phyloP scores from a whole-genome alignment of 768 basidiomycete species.

The Boletus edulis region DNA sequence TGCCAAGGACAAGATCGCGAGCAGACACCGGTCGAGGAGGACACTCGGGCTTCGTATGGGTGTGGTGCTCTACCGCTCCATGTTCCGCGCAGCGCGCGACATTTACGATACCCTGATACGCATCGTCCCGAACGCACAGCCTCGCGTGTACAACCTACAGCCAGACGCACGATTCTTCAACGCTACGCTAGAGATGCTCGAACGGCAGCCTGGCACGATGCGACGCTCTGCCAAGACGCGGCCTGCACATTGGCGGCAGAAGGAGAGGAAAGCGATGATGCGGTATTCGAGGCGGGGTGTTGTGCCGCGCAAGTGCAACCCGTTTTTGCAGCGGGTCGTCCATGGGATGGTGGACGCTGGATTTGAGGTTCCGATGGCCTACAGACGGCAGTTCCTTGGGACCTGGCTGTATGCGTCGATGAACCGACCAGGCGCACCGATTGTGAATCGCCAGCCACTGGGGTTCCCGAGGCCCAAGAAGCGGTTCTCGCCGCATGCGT shows the following conservation, averaged over 20 bases:
- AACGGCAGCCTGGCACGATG: constrained; percentile 20
- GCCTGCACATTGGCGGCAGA: constrained; percentile 31
- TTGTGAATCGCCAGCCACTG: constrained; percentile 26
- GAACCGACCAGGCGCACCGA: constrained; percentile 6
- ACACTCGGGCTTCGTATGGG: constrained; percentile 30
- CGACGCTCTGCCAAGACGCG: constrained; percentile 13
- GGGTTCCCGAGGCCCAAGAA: constrained; percentile 21
- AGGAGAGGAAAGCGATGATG: constrained; percentile 25
- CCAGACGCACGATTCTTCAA: constrained; percentile 71
- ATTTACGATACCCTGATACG: constrained; percentile 24
- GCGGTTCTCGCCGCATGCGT: constrained; percentile 22
- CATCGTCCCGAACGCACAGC: constrained; percentile 23
- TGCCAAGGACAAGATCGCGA: constrained; percentile 17
- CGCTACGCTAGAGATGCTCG: constrained; percentile 49
- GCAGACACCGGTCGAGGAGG: constrained; percentile 25
- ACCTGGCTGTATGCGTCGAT: constrained; percentile 25
- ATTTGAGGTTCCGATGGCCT: constrained; percentile 38
- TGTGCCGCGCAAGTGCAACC: constrained; percentile 28
- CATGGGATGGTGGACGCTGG: constrained; percentile 40
- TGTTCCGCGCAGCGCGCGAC: constrained; percentile 33
- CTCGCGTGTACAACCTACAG: constrained; percentile 35
- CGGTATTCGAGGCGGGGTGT: constrained; percentile 29
- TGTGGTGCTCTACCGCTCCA: constrained; percentile 34
- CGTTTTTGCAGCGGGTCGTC: constrained; percentile 36
- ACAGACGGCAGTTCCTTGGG: constrained; percentile 40